Percentiles rank a stretch among this genome's conserved stretches.
phyloP scores from a whole-genome alignment of 164 flowering plant species.

The Vitis riparia region DNA sequence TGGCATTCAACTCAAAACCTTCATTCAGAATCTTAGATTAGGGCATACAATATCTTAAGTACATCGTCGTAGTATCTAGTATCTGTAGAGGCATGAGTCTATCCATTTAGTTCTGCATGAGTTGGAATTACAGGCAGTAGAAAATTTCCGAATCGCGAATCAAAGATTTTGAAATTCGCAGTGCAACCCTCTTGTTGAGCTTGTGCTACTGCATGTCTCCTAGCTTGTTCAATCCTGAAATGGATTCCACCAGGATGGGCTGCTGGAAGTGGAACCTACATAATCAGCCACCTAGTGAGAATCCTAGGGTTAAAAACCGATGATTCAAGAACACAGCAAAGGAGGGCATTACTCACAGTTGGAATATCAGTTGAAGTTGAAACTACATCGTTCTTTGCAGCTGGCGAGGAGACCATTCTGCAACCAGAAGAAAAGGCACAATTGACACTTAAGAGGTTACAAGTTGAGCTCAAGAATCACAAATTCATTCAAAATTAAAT shows the following conservation, averaged over 20 bases:
- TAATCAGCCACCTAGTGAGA: not conserved
- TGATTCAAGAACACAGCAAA: not conserved
- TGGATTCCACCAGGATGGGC: slow-evolving; percentile 16
- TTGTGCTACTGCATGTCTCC: slow-evolving; percentile 46
- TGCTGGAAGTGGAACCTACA: slow-evolving; percentile 22
- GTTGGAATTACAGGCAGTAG: slow-evolving; percentile 62
- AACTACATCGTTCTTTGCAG: slow-evolving; percentile 11
- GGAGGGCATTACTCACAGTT: not conserved
- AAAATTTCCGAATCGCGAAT: slow-evolving; percentile 62
- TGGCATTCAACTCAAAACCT: too few species aligned
- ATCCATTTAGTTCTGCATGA: slow-evolving; percentile 39
- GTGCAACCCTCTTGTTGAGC: slow-evolving; percentile 61
- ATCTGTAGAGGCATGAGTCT: not conserved
- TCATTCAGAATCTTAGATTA: not conserved
- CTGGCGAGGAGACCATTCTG: slow-evolving; percentile 17
- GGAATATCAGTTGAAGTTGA: slow-evolving; percentile 4
- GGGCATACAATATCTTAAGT: not conserved
- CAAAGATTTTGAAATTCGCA: slow-evolving; percentile 48
- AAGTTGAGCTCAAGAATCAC: not conserved
- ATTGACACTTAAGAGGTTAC: not conserved
- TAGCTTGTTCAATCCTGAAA: slow-evolving; percentile 42
- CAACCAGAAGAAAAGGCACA: not conserved
- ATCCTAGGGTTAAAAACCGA: not conserved
- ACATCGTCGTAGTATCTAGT: not conserved
- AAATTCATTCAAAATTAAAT: not conserved